Evolutionary conservation across 176 grass and related monocot genomes (phyloP), one percentile per base, ranked within the genome.

Genomic region (Hordeum marinum): DNA sequence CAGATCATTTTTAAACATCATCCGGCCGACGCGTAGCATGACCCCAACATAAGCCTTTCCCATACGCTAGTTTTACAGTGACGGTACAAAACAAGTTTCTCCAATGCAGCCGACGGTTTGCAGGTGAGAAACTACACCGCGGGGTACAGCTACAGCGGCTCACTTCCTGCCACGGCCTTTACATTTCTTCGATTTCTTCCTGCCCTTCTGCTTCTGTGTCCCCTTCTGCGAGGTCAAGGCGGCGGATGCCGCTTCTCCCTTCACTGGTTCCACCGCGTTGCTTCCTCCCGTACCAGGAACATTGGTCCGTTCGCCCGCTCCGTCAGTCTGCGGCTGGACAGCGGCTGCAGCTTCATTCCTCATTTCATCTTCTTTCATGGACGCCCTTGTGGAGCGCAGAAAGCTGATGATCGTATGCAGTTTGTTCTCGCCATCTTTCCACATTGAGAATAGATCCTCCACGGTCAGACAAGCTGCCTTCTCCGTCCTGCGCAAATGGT

Each of bases 361-460:
- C 78, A 15, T 78, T 11, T 11, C 42, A 14, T 20, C 57, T 63
- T 80, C 68, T 54, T 48, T 26, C 11, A 20, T 40, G 1, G 64
- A 85, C 5, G 52, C 35, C 67, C 31, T 76, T 17, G 83, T 80
- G n/a, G 40, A 37, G 9, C 26, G n/a, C 34, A 92, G n/a, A 39
- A 59, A 36, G 43, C 54, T 50, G 63, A 90, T 66, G 42, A 92
- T 57, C n/a, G 52, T 27, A 36, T 67, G 58, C 77, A 92, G 8
- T 60, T 82, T 90, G 9, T 25, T 83, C 69, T 81, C 55, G 2
- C 80, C 80, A 61, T 90, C 84, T 55, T 64, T 13, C 90, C 90
- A 89, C 17, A 35, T 45, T 2, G 75, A 71, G 85, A 80, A 80
- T 24, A 92, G 59, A 24, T 79, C 83, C 5, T 52, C 15, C 48